These are phyloP conservation scores for Ogataea ramenticola DNA, from an alignment of 805 yeast genomes.

Conservation along the genomic window DNA sequence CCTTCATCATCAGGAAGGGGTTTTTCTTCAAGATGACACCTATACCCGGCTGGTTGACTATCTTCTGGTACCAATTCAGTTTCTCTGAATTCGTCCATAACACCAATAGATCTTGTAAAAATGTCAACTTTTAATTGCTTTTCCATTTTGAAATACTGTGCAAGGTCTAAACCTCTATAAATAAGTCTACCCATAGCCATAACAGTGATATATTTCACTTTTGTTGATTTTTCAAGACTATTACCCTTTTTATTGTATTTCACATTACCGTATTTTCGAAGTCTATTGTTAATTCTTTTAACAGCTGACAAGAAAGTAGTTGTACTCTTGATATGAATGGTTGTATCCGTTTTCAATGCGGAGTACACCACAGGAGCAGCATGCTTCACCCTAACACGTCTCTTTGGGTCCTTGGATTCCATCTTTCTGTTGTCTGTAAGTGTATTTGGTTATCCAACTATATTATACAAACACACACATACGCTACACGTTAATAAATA, in stretches of 20 bases:
- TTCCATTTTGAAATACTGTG: constrained; percentile 46
- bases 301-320: constrained; percentile 73
- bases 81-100: constrained; percentile 70
- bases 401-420: no score
- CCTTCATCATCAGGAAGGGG: constrained; percentile 24
- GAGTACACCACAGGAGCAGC: constrained; percentile 40
- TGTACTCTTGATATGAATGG: constrained; percentile 49
- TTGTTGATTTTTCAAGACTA: constrained; percentile 9
- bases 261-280: constrained; percentile 27
- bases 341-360: constrained; percentile 37
- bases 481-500: no score
- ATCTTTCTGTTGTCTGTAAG: no score
- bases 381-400: constrained; percentile 53
- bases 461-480: no score
- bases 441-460: no score
- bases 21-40: no score
- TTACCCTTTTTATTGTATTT: constrained; percentile 37
- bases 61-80: no score
- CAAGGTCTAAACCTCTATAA: constrained; percentile 56
- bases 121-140: constrained; percentile 48
- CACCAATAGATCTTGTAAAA: constrained; percentile 56
- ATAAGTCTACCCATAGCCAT: constrained; percentile 75
- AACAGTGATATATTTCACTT: constrained; percentile 41
- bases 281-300: constrained; percentile 54
- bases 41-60: no score